These are phyloP conservation scores for Pseudozyma hubeiensis DNA, from an alignment of 1,284 basidiomycete genomes.

Conservation along the genomic window DNA sequence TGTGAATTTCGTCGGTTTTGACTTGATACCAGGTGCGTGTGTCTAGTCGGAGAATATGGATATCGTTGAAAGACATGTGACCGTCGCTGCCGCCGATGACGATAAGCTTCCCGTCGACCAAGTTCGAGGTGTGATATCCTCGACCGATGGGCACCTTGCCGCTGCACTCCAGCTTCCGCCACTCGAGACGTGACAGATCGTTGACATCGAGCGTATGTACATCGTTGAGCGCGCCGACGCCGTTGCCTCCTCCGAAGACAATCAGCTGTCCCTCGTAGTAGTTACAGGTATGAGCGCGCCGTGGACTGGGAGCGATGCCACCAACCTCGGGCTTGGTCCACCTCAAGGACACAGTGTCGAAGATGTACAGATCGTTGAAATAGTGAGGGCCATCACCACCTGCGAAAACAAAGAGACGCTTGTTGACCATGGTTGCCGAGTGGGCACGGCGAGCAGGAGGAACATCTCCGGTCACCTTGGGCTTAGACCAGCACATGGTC, in stretches of 20 bases:
- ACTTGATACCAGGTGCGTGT: conserved; percentile 44
- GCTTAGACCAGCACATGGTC: conserved; percentile 84
- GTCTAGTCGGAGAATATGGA: conserved; percentile 83
- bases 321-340: conserved; percentile 54
- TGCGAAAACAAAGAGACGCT: conserved; percentile 82
- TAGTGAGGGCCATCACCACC: conserved; percentile 81
- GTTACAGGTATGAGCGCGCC: conserved; percentile 88
- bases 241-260: conserved; percentile 92
- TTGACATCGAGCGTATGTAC: conserved; percentile 84
- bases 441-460: conserved; percentile 81
- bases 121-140: conserved; percentile 90
- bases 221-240: conserved; percentile 86
- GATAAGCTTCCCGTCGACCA: conserved; percentile 85
- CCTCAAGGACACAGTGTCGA: conserved; percentile 75
- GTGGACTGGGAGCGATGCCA: conserved; percentile 73
- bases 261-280: conserved; percentile 80
- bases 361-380: conserved; percentile 77
- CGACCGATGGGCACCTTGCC: conserved; percentile 73
- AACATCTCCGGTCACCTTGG: conserved; percentile 49
- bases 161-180: conserved; percentile 70
- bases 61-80: conserved; percentile 80
- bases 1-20: conserved; percentile 53
- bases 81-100: conserved; percentile 78
- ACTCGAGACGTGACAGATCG: conserved; percentile 75
- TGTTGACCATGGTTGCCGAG: conserved; percentile 84